Evolutionary conservation across 108 stramenopile genomes (phyloP).

Genomic region (Nitzschia inconspicua): DNA sequence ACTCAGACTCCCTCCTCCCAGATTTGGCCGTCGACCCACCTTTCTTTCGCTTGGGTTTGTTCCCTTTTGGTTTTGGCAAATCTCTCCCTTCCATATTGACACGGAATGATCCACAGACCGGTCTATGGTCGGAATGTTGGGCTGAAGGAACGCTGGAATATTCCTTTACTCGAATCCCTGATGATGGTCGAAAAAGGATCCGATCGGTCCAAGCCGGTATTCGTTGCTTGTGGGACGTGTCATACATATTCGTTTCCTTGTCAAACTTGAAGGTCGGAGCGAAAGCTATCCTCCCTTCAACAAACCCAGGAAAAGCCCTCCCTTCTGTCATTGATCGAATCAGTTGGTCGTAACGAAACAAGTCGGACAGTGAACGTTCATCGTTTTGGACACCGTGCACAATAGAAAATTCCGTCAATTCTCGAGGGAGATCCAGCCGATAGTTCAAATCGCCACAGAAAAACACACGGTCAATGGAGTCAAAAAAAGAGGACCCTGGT

Average conservation of each 20-base stretch:
- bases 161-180: slow-evolving; percentile 58
- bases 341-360: slow-evolving; percentile 78
- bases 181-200: slow-evolving; percentile 67
- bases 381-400: not conserved
- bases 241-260: slow-evolving; percentile 69
- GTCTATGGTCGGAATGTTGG: slow-evolving; percentile 80
- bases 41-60: slow-evolving; percentile 3
- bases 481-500: slow-evolving; percentile 56
- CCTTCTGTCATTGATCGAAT: slow-evolving; percentile 53
- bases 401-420: slow-evolving; percentile 58
- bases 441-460: slow-evolving; percentile 89
- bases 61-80: slow-evolving; percentile 8
- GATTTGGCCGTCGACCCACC: not conserved
- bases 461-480: slow-evolving; percentile 72
- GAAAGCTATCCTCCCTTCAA: slow-evolving; percentile 76
- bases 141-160: slow-evolving; percentile 56
- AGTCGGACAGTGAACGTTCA: not conserved
- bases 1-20: not conserved
- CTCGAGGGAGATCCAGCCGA: slow-evolving; percentile 76
- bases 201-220: slow-evolving; percentile 90
- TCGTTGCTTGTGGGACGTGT: slow-evolving; percentile 84
- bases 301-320: slow-evolving; percentile 66
- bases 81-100: slow-evolving; percentile 37
- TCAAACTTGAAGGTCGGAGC: slow-evolving; percentile 89
- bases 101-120: slow-evolving; percentile 71